A percentile compares a stretch with the other conserved stretches of the same genome.
phyloP scores from a whole-genome alignment of 768 basidiomycete species.

The Kwoniella shandongensis region DNA sequence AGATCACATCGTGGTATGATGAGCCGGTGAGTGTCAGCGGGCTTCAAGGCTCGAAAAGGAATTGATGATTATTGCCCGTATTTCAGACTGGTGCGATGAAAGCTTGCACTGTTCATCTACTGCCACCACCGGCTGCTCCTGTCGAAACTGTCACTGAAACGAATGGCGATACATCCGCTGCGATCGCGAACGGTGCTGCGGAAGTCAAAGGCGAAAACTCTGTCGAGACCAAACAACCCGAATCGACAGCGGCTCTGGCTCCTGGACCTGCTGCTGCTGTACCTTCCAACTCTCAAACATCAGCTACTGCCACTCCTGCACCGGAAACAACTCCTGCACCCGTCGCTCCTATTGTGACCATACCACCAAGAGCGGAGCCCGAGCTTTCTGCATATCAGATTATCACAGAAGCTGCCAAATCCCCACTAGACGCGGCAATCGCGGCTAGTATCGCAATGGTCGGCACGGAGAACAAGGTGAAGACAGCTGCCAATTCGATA shows the following conservation, averaged over 20 bases:
- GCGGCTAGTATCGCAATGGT: constrained; percentile 35
- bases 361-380: not conserved
- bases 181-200: not conserved
- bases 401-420: constrained; percentile 34
- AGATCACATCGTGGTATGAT: constrained; percentile 55
- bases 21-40: constrained; percentile 55
- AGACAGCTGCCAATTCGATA: constrained; percentile 32
- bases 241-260: no score
- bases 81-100: constrained; percentile 40
- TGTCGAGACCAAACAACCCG: no score
- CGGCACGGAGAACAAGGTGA: constrained; percentile 44
- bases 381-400: constrained; percentile 18
- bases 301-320: constrained; percentile 1
- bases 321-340: constrained; percentile 4
- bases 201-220: not conserved
- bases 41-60: not conserved
- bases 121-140: constrained; percentile 19
- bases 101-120: constrained; percentile 28
- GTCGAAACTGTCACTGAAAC: not conserved
- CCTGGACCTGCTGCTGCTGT: not conserved
- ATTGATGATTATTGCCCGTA: not conserved
- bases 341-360: constrained; percentile 1
- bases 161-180: not conserved
- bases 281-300: no score
- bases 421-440: constrained; percentile 43